Base-by-base conservation (phyloP, 2,329 filamentous ascomycete genomes). In the Cryphonectria naterciae region DNA sequence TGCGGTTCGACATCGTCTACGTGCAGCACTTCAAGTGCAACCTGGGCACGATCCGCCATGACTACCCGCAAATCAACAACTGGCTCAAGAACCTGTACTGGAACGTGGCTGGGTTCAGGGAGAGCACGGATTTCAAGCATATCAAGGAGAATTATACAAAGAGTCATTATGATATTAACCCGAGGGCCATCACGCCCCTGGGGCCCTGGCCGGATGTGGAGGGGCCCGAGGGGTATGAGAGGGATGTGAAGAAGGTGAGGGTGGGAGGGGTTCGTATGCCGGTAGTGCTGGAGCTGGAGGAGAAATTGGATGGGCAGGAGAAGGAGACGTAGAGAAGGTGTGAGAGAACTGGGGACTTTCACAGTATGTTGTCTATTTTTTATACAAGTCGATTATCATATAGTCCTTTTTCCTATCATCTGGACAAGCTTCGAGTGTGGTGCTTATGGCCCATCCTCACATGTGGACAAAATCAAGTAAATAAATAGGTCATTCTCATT, bases 11-110 rank as follows among this genome's bases (percentile, higher is more conserved):
- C 73, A 79, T 83, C 2, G 85, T 88, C 4, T 91, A 91, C 75
- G 87, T 88, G 17, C 88, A 91, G 80, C 88, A 91, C 78, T 91
- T 91, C 81, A 91, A 91, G 80, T 89, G 87, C 75, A 91, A 91
- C 77, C 77, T 91, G 41, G 87, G 88, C 2, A 89, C 82, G 15
- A 85, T 91, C 58, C 80, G 89, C 7, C 85, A 87, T 75, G 84
- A 87, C 69, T 91, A 91, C 74, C 89, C 89, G 0, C 82, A 86
- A 15, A 75, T 91, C 69, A 83, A 89, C 76, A 87, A 89, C 73
- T 91, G 88, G 87, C 74, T 91, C 73, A 88, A 85, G 78, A 83
- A 83, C 46, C 76, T 89, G 76, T 91, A 90, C 79, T 89, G 86
- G 83, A 85, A 86, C 70, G 82, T 86, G 1, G 75, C 79, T 25